These are phyloP conservation scores for Acaromyces ingoldii DNA, from an alignment of 1,284 basidiomycete species.

Conservation along the genomic window DNA sequence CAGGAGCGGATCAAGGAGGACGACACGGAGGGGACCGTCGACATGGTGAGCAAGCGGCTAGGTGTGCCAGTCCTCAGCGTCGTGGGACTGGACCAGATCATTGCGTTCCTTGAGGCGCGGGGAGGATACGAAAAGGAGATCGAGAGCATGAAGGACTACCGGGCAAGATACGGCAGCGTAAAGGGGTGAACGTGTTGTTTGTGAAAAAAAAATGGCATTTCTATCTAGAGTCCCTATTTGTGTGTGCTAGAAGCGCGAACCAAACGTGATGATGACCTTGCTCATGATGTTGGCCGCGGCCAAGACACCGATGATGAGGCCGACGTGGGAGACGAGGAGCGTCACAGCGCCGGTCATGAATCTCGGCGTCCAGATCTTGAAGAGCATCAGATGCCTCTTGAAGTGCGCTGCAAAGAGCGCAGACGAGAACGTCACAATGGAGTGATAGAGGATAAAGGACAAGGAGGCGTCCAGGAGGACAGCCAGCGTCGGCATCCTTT, in stretches of 20 bases:
- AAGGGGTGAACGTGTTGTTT: too few species aligned
- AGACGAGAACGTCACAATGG: constrained; percentile 61
- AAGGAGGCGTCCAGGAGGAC: constrained; percentile 57
- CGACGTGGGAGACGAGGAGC: constrained; percentile 55
- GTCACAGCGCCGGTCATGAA: constrained; percentile 71
- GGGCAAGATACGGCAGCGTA: constrained; percentile 47
- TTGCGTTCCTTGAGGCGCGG: constrained; percentile 71
- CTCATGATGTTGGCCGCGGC: constrained; percentile 23
- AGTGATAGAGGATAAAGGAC: constrained; percentile 68
- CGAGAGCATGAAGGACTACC: constrained; percentile 71
- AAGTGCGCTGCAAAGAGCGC: constrained; percentile 72
- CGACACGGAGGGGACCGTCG: constrained; percentile 51
- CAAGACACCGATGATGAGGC: constrained; percentile 45
- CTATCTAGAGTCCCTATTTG: not conserved
- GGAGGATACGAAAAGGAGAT: constrained; percentile 64
- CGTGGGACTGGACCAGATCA: constrained; percentile 74
- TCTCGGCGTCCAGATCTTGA: constrained; percentile 95
- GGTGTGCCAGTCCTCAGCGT: constrained; percentile 69
- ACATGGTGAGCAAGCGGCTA: constrained; percentile 75
- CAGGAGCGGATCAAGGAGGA: constrained; percentile 72
- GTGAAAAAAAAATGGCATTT: too few species aligned
- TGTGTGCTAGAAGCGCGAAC: constrained; percentile 5
- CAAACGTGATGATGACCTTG: constrained; percentile 19
- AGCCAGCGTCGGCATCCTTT: constrained; percentile 13
- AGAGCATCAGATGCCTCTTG: constrained; percentile 91